A percentile compares a stretch with the other conserved stretches of the same genome.
Conservation (phyloP, 139 green algal genomes). For the Bryopsis sp. region DNA sequence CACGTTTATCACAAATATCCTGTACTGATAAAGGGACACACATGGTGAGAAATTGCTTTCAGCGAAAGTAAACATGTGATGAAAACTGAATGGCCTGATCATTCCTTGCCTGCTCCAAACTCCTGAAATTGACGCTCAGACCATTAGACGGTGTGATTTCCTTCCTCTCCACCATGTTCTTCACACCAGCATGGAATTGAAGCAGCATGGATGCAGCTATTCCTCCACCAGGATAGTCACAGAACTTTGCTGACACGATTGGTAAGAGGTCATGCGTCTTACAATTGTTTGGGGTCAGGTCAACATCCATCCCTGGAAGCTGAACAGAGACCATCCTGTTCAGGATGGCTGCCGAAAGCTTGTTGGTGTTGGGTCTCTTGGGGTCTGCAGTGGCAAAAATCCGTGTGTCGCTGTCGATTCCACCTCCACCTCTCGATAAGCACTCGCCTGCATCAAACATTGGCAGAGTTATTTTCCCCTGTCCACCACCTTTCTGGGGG, state of each 20-base stretch:
- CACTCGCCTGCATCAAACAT: too few species aligned
- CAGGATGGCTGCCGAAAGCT: conserved; percentile 25
- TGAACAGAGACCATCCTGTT: conserved; percentile 26
- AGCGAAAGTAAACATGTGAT: too few species aligned
- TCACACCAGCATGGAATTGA: conserved; percentile 16
- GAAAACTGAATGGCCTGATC: too few species aligned
- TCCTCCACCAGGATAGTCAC: conserved; percentile 9
- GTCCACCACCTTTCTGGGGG: too few species aligned
- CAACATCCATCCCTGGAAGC: conserved; percentile 26
- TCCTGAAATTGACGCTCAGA: neutral
- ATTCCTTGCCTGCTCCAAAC: neutral
- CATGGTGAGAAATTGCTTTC: too few species aligned
- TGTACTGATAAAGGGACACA: too few species aligned
- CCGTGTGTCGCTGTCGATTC: conserved; percentile 24
- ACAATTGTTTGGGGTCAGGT: conserved; percentile 16
- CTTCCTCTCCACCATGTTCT: neutral
- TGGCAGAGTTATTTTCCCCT: too few species aligned
- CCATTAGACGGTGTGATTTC: neutral
- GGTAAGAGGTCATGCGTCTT: conserved; percentile 20
- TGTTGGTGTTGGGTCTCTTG: conserved; percentile 15
- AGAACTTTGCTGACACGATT: conserved; percentile 20
- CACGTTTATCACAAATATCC: too few species aligned
- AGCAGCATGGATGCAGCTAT: conserved; percentile 22
- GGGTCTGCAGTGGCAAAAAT: conserved; percentile 28
- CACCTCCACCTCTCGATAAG: conserved; percentile 7